Base-by-base conservation (phyloP, 768 basidiomycete species). In the Leccinum fibrillosum region DNA sequence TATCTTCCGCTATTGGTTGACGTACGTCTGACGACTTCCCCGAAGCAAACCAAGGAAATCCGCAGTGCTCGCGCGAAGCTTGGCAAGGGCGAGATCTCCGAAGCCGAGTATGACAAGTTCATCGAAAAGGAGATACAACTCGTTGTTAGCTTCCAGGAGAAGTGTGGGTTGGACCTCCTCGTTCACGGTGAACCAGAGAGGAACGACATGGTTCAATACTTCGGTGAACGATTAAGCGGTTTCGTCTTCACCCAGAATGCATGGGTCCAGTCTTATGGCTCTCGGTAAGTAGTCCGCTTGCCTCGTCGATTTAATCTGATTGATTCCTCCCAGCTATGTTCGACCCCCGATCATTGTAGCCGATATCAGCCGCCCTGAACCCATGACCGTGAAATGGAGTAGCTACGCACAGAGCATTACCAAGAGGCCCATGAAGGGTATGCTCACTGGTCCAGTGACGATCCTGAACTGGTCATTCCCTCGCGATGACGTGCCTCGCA, bases 381-480 rank as follows among this genome's bases (percentile, higher is more conserved):
- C 96, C 52, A 98, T 99, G 81, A 98, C 97, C 69, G 95, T 98
- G 71, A 86, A 85, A 74, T 99, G 97, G 97, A 92, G 90, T 62
- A 85, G 86, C 69, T 98, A 96, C 75, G 97, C 97, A 55, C 97
- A 98, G 80, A 94, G 90, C 72, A 71, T 98, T 69, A 92, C 95
- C 66, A 78, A 84, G 72, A 88, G 86, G 75, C 97, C 95, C 67
- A 94, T 99, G 93, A 99, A 99, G 88, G 96, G 96, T 66, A 98
- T 98, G 97, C 82, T 98, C 56, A 95, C 96, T 56, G 96, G 96
- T 62, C 95, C 94, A 19, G 95, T 98, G 74, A 94, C 94, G 61
- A 97, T 99, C 77, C 86, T 98, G 77, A 98, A 98, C 84, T 99
- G 97, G 97, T 98, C 97, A 34, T 99, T 99, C 95, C 97, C 97